Evolutionary conservation across 768 basidiomycete species (phyloP).

Genomic region (Suillus placidus): DNA sequence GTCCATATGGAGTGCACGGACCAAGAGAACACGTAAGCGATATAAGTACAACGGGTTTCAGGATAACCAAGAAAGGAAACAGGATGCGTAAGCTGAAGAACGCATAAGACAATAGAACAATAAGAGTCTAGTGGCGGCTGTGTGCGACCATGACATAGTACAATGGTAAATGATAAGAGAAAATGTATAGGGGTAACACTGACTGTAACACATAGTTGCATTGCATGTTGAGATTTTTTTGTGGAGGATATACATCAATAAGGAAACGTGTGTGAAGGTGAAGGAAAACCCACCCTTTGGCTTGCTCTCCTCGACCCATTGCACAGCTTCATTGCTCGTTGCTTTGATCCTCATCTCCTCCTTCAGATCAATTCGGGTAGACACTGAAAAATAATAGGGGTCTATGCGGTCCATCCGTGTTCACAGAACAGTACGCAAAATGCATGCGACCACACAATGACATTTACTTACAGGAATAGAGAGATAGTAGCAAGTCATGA

Average conservation of each 20-base stretch:
- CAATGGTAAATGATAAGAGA: no score
- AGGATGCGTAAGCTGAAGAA: no score
- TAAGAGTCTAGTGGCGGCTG: no score
- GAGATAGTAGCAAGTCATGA: neutral
- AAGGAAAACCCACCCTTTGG: slow-evolving; percentile 42
- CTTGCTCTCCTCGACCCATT: slow-evolving; percentile 63
- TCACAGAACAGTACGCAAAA: neutral
- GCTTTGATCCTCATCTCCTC: slow-evolving; percentile 96
- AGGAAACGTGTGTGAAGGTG: neutral
- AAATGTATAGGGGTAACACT: no score
- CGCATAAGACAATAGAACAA: no score
- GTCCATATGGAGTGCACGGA: no score
- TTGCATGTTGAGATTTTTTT: neutral
- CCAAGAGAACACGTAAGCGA: no score
- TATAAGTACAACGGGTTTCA: no score
- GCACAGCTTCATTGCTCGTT: slow-evolving; percentile 80
- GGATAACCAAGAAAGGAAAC: no score
- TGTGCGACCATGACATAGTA: no score
- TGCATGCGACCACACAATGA: neutral
- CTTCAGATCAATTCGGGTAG: slow-evolving; percentile 69
- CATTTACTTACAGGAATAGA: neutral
- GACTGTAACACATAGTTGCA: no score
- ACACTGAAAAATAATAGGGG: slow-evolving; percentile 73
- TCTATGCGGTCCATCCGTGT: slow-evolving; percentile 89
- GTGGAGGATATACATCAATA: neutral